phyloP scores from a whole-genome alignment of 345 rosid species.

The Hibiscus syriacus region DNA sequence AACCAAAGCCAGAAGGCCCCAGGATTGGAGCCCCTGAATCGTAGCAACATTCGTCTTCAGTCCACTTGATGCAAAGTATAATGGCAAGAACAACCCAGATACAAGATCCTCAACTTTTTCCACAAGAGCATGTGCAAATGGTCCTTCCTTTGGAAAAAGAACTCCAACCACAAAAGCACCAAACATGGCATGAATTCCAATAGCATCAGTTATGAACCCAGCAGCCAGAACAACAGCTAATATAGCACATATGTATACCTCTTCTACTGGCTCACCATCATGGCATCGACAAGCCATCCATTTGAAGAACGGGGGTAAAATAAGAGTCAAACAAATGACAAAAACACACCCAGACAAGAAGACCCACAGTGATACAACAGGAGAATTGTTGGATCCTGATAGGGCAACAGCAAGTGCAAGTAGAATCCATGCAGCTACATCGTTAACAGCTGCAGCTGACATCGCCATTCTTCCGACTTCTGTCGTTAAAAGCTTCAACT shows the following conservation, averaged over 20 bases:
- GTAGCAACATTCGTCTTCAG: slow-evolving; percentile 61
- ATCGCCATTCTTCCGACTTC: slow-evolving; percentile 68
- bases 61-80: slow-evolving; percentile 76
- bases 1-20: slow-evolving; percentile 64
- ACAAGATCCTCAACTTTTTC: slow-evolving; percentile 82
- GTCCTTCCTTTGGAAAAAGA: slow-evolving; percentile 66
- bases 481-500: slow-evolving; percentile 73
- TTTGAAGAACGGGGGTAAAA: slow-evolving; percentile 41
- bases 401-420: slow-evolving; percentile 76
- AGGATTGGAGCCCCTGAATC: slow-evolving; percentile 49
- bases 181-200: slow-evolving; percentile 73
- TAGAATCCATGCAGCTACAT: slow-evolving; percentile 73
- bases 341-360: slow-evolving; percentile 49
- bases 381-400: slow-evolving; percentile 41
- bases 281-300: slow-evolving; percentile 61
- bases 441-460: slow-evolving; percentile 78
- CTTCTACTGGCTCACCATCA: slow-evolving; percentile 65
- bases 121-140: slow-evolving; percentile 50
- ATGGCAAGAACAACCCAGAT: slow-evolving; percentile 60
- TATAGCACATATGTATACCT: slow-evolving; percentile 50
- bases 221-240: slow-evolving; percentile 49
- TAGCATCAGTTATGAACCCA: slow-evolving; percentile 54
- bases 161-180: slow-evolving; percentile 75
- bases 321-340: slow-evolving; percentile 26
- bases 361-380: slow-evolving; percentile 65